phyloP scores from a whole-genome alignment of 768 basidiomycete species.

The Termitomyces sp. region DNA sequence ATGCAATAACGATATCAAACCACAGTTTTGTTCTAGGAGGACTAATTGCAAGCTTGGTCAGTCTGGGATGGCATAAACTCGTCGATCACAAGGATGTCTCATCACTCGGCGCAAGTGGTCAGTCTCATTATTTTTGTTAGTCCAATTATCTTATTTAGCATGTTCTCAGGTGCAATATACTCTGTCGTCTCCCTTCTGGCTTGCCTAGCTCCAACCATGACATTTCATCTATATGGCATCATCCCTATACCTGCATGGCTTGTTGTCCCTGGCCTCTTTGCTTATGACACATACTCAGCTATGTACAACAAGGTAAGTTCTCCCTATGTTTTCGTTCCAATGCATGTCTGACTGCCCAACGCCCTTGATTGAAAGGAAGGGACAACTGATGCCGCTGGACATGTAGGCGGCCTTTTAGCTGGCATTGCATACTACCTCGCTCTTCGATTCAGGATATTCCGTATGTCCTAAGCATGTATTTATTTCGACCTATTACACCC shows the following conservation, averaged over 20 bases:
- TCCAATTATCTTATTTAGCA: neutral
- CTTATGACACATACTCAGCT: constrained; percentile 54
- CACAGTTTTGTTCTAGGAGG: constrained; percentile 43
- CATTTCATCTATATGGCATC: constrained; percentile 71
- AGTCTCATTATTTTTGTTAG: constrained; percentile 16
- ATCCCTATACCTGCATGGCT: constrained; percentile 81
- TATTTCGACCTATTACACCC: neutral
- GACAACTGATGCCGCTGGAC: constrained; percentile 58
- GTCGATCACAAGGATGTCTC: constrained; percentile 33
- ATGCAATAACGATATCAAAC: constrained; percentile 2
- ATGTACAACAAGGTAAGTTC: constrained; percentile 34
- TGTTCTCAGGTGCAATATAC: constrained; percentile 63
- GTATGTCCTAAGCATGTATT: neutral
- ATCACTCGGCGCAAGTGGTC: constrained; percentile 75
- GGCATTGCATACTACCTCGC: constrained; percentile 55
- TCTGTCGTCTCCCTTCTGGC: constrained; percentile 71
- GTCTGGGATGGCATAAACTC: constrained; percentile 45
- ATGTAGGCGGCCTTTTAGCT: constrained; percentile 64
- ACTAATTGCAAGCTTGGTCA: constrained; percentile 48
- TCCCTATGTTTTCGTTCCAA: neutral
- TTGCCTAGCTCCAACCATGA: constrained; percentile 61
- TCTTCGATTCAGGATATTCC: constrained; percentile 34
- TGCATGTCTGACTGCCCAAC: neutral
- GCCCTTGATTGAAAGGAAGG: constrained; percentile 35
- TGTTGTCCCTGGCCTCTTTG: constrained; percentile 63